phyloP scores from a whole-genome alignment of 1,139 yeast genomes.

The Yamadazyma siamensis region DNA sequence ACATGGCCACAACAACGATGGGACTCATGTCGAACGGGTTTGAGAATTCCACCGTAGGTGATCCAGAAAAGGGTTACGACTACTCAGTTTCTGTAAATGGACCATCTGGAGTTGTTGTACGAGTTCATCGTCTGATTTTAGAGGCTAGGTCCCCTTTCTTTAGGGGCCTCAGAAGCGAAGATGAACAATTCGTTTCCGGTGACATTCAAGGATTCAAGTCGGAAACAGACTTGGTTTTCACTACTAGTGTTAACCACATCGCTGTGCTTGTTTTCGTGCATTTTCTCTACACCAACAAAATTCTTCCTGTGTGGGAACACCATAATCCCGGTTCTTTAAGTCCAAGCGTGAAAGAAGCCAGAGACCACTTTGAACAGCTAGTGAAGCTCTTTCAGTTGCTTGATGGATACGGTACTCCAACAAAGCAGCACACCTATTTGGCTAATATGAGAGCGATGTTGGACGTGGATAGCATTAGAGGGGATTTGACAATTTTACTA shows the following conservation, averaged over 20 bases:
- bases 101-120: slow-evolving; percentile 20
- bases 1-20: slow-evolving; percentile 8
- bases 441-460: slow-evolving; percentile 13
- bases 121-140: slow-evolving; percentile 30
- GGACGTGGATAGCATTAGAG: slow-evolving; percentile 11
- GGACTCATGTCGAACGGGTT: not conserved
- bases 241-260: slow-evolving; percentile 18
- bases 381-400: slow-evolving; percentile 17
- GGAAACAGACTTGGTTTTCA: slow-evolving; percentile 16
- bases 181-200: slow-evolving; percentile 15
- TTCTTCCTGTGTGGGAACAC: slow-evolving; percentile 24
- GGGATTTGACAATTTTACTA: slow-evolving; percentile 25
- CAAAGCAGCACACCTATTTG: slow-evolving; percentile 12
- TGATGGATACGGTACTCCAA: slow-evolving; percentile 14
- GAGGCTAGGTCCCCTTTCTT: slow-evolving; percentile 25
- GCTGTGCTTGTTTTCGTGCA: slow-evolving; percentile 32
- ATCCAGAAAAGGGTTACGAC: slow-evolving; percentile 15
- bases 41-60: not conserved
- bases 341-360: slow-evolving; percentile 18
- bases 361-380: slow-evolving; percentile 18
- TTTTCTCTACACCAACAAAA: slow-evolving; percentile 30
- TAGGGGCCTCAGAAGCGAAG: slow-evolving; percentile 18
- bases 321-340: slow-evolving; percentile 16
- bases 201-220: slow-evolving; percentile 22
- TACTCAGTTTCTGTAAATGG: too few species aligned